A percentile compares a stretch with the other conserved stretches of the same genome.
Evolutionary conservation across 805 yeast species (phyloP).

Genomic region (Saccharomycopsis sp.): DNA sequence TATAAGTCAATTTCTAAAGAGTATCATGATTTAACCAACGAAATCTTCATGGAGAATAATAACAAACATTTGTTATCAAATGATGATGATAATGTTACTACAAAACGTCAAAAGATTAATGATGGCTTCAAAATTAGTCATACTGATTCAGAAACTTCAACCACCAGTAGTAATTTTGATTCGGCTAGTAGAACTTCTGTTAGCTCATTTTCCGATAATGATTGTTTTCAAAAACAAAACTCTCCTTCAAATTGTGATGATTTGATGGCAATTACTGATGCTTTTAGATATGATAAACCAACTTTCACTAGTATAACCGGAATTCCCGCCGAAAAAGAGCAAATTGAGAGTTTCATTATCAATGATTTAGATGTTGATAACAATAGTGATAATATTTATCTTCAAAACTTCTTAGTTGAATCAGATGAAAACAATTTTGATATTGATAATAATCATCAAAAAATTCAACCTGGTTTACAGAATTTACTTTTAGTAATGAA

Average conservation of each 20-base stretch:
- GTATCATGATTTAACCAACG: too few species aligned
- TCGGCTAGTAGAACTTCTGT: conserved; percentile 1
- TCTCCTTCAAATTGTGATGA: not conserved
- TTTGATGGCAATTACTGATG: conserved; percentile 5
- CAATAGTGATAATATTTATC: too few species aligned
- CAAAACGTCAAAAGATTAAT: too few species aligned
- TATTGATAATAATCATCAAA: too few species aligned
- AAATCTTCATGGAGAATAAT: too few species aligned
- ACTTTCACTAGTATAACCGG: conserved; percentile 2
- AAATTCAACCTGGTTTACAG: not conserved
- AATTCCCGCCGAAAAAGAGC: not conserved
- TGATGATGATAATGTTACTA: too few species aligned
- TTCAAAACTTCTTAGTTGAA: too few species aligned
- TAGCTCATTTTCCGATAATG: not conserved
- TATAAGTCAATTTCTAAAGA: not conserved
- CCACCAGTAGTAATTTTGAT: not conserved
- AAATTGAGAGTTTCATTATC: not conserved
- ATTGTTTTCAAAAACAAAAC: not conserved
- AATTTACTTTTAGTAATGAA: not conserved
- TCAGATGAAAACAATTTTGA: too few species aligned
- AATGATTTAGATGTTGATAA: too few species aligned
- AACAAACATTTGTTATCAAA: too few species aligned
- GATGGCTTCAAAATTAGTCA: too few species aligned
- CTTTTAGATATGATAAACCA: conserved; percentile 11
- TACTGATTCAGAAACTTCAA: conserved; percentile 8